Evolutionary conservation across 495 filamentous ascomycete species (phyloP), one percentile per base, ranked within the genome.

Genomic region (Collariella sp.): DNA sequence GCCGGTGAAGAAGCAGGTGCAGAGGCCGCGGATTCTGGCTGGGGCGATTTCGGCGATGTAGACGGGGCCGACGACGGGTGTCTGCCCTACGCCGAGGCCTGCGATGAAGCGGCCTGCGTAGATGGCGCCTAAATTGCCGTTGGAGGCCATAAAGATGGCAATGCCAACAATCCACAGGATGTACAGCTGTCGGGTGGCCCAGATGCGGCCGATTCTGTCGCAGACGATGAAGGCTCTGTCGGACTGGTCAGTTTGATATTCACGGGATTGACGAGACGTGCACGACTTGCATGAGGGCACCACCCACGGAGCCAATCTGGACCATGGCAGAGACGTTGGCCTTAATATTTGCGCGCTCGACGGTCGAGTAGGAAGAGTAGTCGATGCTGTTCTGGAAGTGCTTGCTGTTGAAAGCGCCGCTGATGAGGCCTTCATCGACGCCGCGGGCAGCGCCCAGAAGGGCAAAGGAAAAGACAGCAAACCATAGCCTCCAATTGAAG

Each of bases 391-490:
- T 56, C 58, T 82, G 76, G 57, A 87, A 88, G 40, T 83, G 74
- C 42, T 75, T 72, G 13, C 80, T 81, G 57, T 81, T 79, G 66
- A 86, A 81, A 18, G 83, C 81, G 15, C 72, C 83, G 7, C 78
- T 80, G 62, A 86, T 87, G 40, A 87, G 70, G 31, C 84, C 85
- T 64, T 88, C 85, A 57, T 88, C 85, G n/a, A 88, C 68, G n/a
- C 80, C 81, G 36, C 80, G 72, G 18, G 85, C 85, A 23, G 85
- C 84, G 48, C 84, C 84, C 67, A 87, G 79, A 11, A 86, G 77
- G 23, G 82, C 83, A 42, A 86, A 85, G 0, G 82, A 83, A 55
- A 83, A 26, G 22, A 86, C 82, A 16, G 82, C 79, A 54, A 84
- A 80, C 78, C 79, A 82, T 60, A 86, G 67, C 29, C 76, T 66